Base-by-base conservation (phyloP, 163 green algal genomes). In the Chlamydomonas reinhardtii region DNA sequence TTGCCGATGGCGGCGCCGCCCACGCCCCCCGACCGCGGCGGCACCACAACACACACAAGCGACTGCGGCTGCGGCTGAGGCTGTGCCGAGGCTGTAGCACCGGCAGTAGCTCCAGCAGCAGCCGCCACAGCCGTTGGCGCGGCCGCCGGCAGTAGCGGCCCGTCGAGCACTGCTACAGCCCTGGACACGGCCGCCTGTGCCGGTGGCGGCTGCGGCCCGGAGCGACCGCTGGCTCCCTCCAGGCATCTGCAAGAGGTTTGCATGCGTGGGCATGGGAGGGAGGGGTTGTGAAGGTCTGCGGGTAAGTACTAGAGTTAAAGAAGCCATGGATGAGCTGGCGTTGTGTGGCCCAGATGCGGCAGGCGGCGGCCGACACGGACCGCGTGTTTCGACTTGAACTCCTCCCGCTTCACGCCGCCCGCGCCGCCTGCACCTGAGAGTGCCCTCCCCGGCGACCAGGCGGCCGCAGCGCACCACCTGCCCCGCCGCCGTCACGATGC, bases 81-180 rank as follows among this genome's bases (percentile, higher is more conserved):
- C n/a, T n/a, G n/a, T n/a, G 56, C 56, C 6, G 56, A 25, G 56
- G 56, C 56, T 9, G 56, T 24, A n/a, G 43, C 29, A 27, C 11
- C 31, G 35, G 54, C 74, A 37, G 54, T n/a, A 24, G 54, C 37
- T 5, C 24, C 61, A 35, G 56, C 24, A 9, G 39, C 37, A n/a
- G 62, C 76, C 24, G 4, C 25, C 34, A 59, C 34, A 62, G 32
- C 74, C 71, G 59, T 17, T 31, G 54, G 29, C 74, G 20, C 65
- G 32, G 70, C 35, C 19, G 35, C 20, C 16, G 20, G 35, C 24
- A 64, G 19, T n/a, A 87, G 72, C 34, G 82, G 32, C 25, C 37
- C 59, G 61, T 90, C 85, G 62, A 90, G 34, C 2, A 90, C 68
- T 32, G 56, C 76, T 24, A 87, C 43, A 4, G 77, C 85, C 12